Evolutionary conservation across 768 basidiomycete species (phyloP), one percentile per base, ranked within the genome.

Genomic region (Pleurotus cornucopiae): DNA sequence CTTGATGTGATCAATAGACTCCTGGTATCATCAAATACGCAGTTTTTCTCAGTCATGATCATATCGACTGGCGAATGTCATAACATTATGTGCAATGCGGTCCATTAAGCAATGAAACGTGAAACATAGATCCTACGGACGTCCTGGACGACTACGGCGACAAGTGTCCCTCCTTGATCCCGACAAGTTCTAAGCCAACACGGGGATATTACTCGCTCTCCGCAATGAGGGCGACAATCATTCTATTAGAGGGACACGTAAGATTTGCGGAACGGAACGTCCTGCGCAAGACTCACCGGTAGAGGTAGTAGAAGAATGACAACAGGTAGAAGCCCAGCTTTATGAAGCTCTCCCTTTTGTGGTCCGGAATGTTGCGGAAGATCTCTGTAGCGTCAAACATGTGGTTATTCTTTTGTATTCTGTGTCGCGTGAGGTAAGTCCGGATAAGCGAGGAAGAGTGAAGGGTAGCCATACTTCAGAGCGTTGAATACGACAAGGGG

Each of bases 301-400:
- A 94, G 62, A 94, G 84, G 66, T 94, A 94, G 71, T 90, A 92
- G 79, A 93, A 92, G 78, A 91, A 92, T 55, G 91, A 92, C 56
- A 94, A 77, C 61, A 94, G 84, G 69, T 93, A 95, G 73, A 94
- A 94, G 9, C 91, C 94, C 55, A 97, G 86, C 75, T 96, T 97
- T 72, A 94, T 80, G 67, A 97, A 96, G 63, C 88, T 88, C 75
- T 95, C 96, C 67, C 93, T 97, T 77, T 99, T 99, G 75, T 98
- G 97, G 40, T 81, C 85, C 12, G 88, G 83, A 46, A 98, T 74
- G 56, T 95, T 94, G 62, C 97, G 84, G 82, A 99, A 99, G 62
- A 98, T 99, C 75, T 99, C 97, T 20, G 96, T 98, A 54, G 97
- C 97, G 68, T 99, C 97, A 68, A 97, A 98, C 93, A 98, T 96